Percentiles rank a stretch among this genome's conserved stretches.
Evolutionary conservation across 257 asterid genomes (phyloP).

Genomic region (Salvia hispanica): DNA sequence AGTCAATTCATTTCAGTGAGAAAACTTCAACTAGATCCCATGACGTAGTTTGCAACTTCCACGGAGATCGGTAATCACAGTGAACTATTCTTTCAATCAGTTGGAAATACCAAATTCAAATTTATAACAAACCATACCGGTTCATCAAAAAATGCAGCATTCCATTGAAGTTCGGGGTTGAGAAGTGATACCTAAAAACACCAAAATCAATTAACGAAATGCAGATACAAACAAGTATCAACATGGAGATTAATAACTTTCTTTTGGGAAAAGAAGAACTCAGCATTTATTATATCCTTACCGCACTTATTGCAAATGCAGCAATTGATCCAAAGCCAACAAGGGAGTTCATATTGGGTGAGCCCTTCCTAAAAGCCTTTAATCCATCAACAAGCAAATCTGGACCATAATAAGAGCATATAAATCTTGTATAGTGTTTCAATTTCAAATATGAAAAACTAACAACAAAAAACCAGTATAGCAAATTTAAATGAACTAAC

Average conservation of each 20-base stretch:
- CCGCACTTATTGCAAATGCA: slow-evolving; percentile 92
- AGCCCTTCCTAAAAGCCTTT: slow-evolving; percentile 77
- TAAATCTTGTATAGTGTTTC: neutral
- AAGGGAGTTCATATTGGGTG: slow-evolving; percentile 97
- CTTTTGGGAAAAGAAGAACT: slow-evolving; percentile 27
- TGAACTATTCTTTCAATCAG: slow-evolving; percentile 10
- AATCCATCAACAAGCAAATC: slow-evolving; percentile 91
- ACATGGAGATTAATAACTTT: slow-evolving; percentile 23
- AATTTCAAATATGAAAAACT: slow-evolving; percentile 1
- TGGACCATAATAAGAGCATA: slow-evolving; percentile 36
- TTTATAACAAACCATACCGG: slow-evolving; percentile 65
- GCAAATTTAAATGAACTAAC: slow-evolving; percentile 44
- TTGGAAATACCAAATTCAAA: slow-evolving; percentile 24
- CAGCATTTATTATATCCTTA: slow-evolving; percentile 42
- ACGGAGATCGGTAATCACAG: slow-evolving; percentile 6
- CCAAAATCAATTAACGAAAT: slow-evolving; percentile 22
- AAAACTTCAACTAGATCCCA: slow-evolving; percentile 34
- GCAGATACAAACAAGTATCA: slow-evolving; percentile 24
- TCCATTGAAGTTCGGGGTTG: slow-evolving; percentile 89
- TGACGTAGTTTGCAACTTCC: slow-evolving; percentile 13
- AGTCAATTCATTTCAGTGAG: slow-evolving; percentile 50
- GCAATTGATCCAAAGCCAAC: slow-evolving; percentile 98
- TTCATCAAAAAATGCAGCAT: slow-evolving; percentile 92
- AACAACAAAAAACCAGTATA: slow-evolving; percentile 1
- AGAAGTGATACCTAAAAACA: slow-evolving; percentile 73